phyloP scores from a whole-genome alignment of 1,139 yeast genomes.

The Eremothecium sinecaudum region DNA sequence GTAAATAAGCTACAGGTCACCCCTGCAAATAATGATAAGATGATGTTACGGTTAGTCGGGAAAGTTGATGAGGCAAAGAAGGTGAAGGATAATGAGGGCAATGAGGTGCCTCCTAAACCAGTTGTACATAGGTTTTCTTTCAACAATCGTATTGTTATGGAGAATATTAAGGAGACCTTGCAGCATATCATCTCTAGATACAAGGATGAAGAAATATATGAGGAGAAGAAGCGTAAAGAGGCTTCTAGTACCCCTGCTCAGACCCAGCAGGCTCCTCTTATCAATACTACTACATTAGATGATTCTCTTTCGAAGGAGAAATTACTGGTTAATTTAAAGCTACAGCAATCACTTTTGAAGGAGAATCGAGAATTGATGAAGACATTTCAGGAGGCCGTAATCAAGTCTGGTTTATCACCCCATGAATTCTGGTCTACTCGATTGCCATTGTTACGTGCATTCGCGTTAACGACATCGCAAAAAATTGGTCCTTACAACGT shows the following conservation, averaged over 20 bases:
- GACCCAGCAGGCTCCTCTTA: conserved; percentile 23
- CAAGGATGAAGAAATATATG: conserved; percentile 40
- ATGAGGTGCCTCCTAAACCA: conserved; percentile 38
- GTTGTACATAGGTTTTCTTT: conserved; percentile 47
- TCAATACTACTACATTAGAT: conserved; percentile 34
- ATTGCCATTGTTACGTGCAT: conserved; percentile 69
- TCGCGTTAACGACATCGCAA: conserved; percentile 75
- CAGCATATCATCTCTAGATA: conserved; percentile 66
- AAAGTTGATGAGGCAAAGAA: conserved; percentile 29
- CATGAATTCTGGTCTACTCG: conserved; percentile 85
- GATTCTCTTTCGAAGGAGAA: conserved; percentile 40
- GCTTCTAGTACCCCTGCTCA: conserved; percentile 29
- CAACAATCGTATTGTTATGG: conserved; percentile 67
- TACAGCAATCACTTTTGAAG: conserved; percentile 69
- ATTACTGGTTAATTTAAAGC: conserved; percentile 55
- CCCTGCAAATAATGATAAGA: conserved; percentile 57
- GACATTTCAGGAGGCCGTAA: conserved; percentile 82
- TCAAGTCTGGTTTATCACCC: conserved; percentile 65
- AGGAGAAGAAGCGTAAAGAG: conserved; percentile 26
- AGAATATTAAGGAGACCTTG: conserved; percentile 55
- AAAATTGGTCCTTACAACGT: conserved; percentile 92
- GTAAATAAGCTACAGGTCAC: conserved; percentile 65
- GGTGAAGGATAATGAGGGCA: conserved; percentile 25
- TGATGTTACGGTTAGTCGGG: conserved; percentile 54
- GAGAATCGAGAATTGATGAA: conserved; percentile 63